Base-by-base conservation (phyloP, 108 stramenopile species). In the Cyclotella kingstonii region DNA sequence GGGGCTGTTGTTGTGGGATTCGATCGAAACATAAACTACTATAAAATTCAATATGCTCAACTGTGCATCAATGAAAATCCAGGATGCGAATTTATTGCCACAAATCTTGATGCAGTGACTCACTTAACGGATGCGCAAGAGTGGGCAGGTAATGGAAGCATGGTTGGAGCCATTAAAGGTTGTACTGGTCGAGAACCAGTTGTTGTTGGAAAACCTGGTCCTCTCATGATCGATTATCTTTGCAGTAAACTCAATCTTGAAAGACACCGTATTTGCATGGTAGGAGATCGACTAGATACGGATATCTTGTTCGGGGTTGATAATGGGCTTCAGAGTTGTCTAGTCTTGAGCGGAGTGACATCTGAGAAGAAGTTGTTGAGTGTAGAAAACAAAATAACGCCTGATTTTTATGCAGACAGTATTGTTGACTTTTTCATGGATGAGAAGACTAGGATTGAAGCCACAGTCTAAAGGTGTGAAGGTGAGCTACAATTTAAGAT, bases 11-110 rank as follows among this genome's bases (percentile, higher is more conserved):
- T 98, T 42, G 95, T 95, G 28, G 98, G 98, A 35, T 96, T 98
- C 60, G 98, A 98, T 81, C 80, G 95, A 14, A 49, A 80, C 36
- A 81, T 98, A 72, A 98, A 97, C 68, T 98, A 98, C 72, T 97
- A 97, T 89, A 98, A 98, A 68, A 96, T 98, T 65, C 98, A 98
- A 72, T 95, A 94, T 62, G 96, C 98, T 21, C 97, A 98, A 71
- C 81, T 98, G 23, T 95, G 94, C 70, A 96, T 98, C 63, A 96
- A 97, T 60, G 93, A 97, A 68, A 90, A 89, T 81, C 76, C 72
- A 12, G 93, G 87, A 40, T 95, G 94, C 56, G 84, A 96, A 63
- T 98, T 98, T 76, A 97, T 98, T 66, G 98, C 98, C 18, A 98
- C 98, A 27, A 98, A 98, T 71, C 64, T 90, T 36, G 98, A 98